Evolutionary conservation across 257 asterid species (phyloP), one percentile per base, ranked within the genome.

Genomic region (Cruciata laevipes): DNA sequence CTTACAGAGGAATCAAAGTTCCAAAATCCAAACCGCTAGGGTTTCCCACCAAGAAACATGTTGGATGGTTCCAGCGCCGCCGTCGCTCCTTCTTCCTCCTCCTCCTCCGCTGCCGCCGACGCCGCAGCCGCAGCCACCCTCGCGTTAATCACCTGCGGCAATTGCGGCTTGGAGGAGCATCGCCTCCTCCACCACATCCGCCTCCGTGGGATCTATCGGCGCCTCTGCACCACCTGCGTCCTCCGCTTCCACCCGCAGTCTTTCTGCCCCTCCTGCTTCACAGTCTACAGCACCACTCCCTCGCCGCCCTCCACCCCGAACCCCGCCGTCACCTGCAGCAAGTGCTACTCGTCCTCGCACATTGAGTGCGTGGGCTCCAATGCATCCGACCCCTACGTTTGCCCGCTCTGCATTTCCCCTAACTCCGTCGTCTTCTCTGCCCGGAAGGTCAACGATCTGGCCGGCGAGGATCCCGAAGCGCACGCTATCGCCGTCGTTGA

Each of bases 141-240:
- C 52, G 23, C 66, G 64, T 14, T 73, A 44, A 65, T 78, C 47
- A 73, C 66, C 31, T 93, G 99, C 82, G 80, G 81, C 30, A 74
- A 85, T 74, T 93, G 99, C 81, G 83, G 83, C 42, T 66, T 44
- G 33, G 86, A 76, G 53, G 95, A 93, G 75, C 87, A 81, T 35
- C 80, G 72, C 35, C 81, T 86, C 32, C 90, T 90, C 79, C 96
- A 86, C 77, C 83, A 87, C 67, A 73, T 88, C 76, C 96, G 89
- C 74, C 85, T 81, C 86, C 87, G 94, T 27, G 86, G 84, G 14
- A 31, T 60, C 61, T 86, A 80, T 82, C 91, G 89, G 20, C 89
- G 90, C 47, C 82, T 88, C 64, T 93, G 99, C 87, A 83, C 97
- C 23, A 79, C 84, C 79, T 93, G 99, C 77, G 97, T 93, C 25